Evolutionary conservation across 805 yeast species (phyloP), one percentile per base, ranked within the genome.

Genomic region (Wickerhamomyces pijperi): DNA sequence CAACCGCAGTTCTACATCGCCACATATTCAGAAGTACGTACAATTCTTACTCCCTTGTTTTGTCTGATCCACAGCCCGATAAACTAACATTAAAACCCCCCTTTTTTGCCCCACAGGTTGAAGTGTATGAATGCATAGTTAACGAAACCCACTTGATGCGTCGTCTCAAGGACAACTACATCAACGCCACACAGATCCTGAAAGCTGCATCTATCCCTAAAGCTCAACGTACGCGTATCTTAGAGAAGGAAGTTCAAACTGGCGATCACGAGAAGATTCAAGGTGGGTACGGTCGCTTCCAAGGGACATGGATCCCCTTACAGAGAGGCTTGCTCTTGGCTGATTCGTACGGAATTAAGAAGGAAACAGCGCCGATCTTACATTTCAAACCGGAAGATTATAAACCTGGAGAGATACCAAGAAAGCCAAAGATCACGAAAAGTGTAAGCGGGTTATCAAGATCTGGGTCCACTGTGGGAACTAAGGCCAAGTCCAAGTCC

Each of bases 141-240:
- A 54, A 47, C 14, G 53, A 46, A 19, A 49, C 48, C 2, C 51
- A 54, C 2, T 38, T 54, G n/a, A 92, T 92, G 97, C 74, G 97
- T 50, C 69, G 97, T 42, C 78, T 84, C 44, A 68, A 72, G 37
- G 98, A 92, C 57, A 83, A 88, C 49, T 92, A 97, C 97, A 86
- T 92, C 39, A 83, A 83, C 54, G 86, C 87, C 18, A 83, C 94
- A 1, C 94, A 83, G 55, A 78, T 82, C 29, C 64, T 83, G 48
- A 82, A 83, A 54, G 76, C 82, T 43, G 87, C 88, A 29, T 75
- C 79, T 43, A 79, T 78, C 50, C 82, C 85, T 34, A 83, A 83
- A 58, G 82, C 88, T 2, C 81, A 78, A 51, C 62, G 94, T 57
- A 82, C 92, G 2, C 74, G 82, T 51, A 72, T 83, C 34, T 60